Conservation (phyloP, 2,329 filamentous ascomycete genomes). For the Nemania sp. region DNA sequence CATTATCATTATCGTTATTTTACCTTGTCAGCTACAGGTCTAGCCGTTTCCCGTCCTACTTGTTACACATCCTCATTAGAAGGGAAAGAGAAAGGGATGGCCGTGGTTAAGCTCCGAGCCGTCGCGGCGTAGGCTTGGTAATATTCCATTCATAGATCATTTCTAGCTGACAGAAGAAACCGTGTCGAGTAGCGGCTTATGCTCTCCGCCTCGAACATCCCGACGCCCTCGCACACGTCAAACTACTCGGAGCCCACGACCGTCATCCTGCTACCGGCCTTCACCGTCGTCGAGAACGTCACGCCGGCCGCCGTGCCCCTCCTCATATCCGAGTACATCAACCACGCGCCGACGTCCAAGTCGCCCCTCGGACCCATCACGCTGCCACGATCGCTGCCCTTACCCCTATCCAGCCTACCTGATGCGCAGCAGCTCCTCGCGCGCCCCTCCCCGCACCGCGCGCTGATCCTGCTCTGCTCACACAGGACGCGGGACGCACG, state of each 20-base stretch:
- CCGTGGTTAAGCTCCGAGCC: background rate
- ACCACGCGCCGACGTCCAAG: slow-evolving; percentile 73
- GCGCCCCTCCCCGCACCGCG: slow-evolving; percentile 77
- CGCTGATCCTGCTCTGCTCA: slow-evolving; percentile 89
- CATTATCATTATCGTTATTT: too few relatives aligned
- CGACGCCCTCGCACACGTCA: slow-evolving; percentile 69
- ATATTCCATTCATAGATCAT: background rate
- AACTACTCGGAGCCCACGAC: slow-evolving; percentile 73
- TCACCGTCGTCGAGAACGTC: slow-evolving; percentile 81
- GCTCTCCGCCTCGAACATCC: slow-evolving; percentile 91
- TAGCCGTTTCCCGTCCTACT: too few relatives aligned
- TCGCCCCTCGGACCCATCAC: slow-evolving; percentile 57
- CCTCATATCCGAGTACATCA: slow-evolving; percentile 73
- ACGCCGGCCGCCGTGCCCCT: slow-evolving; percentile 73
- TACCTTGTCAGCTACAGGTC: background rate
- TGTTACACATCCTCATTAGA: background rate
- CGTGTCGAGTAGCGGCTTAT: slow-evolving; percentile 68
- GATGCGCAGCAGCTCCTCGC: slow-evolving; percentile 43
- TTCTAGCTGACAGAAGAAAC: slow-evolving; percentile 7
- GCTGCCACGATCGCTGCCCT: slow-evolving; percentile 43
- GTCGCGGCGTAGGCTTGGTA: background rate
- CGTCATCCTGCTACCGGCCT: slow-evolving; percentile 82
- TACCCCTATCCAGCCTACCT: slow-evolving; percentile 38
- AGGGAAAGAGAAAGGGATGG: background rate
- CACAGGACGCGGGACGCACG: slow-evolving; percentile 93